Base-by-base conservation (phyloP, 1,139 yeast species). In the Debaryomyces udenii region DNA sequence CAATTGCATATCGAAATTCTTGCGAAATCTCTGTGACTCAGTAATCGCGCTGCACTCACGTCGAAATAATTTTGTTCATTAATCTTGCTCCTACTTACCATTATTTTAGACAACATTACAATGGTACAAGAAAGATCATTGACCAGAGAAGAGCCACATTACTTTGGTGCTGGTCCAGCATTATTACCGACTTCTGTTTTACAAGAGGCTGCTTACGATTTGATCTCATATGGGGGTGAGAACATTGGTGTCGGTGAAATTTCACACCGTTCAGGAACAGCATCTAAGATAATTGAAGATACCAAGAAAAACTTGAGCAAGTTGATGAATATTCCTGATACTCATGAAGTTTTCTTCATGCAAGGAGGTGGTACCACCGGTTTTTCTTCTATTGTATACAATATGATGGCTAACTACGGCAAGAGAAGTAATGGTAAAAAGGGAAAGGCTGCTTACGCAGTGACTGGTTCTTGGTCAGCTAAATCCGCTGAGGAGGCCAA, bases 301-400 rank as follows among this genome's bases (percentile, higher is more conserved):
- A 83, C 98, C 40, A 89, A 87, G 64, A 71, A 66, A 31, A 79
- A 84, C 53, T 68, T 93, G 56, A 68, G 57, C 36, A 68, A 84
- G 54, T 70, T 93, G 43, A 66, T 89, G 61, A 61, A 73, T 44
- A 78, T 93, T 39, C 99, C 98, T 24, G 96, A 88, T 46, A 85
- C 95, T 27, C 95, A 93, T 61, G 98, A 90, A 59, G 93, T 91
- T 2, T 83, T 93, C 59, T 93, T 91, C 68, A 68, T 91, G 68
- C 99, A 93, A 70, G 98, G 99, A 47, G 99, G 99, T 46, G 99
- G 98, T 47, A 91, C 98, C 39, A 86, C 90, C 30, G 98, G 96
- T 4, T 93, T 93, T 56, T 86, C 98, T 5, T 80, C 96, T 6
- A 76, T 89, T 43, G 91, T 88, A 11, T 81, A 93, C 55, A 93